Base-by-base conservation (phyloP, 495 filamentous ascomycete genomes). In the Aspergillus hancockii region DNA sequence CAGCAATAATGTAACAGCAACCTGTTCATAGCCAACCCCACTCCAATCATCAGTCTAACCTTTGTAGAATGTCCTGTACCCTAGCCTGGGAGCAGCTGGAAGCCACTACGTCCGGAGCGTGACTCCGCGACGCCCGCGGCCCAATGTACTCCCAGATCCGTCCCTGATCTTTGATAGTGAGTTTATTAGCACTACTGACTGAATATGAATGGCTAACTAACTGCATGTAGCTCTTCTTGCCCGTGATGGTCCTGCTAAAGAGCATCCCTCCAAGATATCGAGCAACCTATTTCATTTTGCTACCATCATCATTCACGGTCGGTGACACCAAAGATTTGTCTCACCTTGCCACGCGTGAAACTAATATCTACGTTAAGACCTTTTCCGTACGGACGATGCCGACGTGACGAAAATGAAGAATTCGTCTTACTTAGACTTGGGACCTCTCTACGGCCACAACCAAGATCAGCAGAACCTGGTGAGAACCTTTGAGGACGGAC, bases 241-340 rank as follows among this genome's bases (percentile, higher is more conserved):
- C 28, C 76, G 85, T 13, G 36, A 60, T n/a, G 47, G 53, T 22
- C 76, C 78, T 32, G 74, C 70, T 22, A 74, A 80, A 54, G 71
- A 79, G 25, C 80, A 85, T 72, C 77, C 82, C 8, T 90, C 84
- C 64, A 83, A 85, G 57, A 82, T 92, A 18, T 92, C 89, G 4
- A 90, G 85, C 67, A 79, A 90, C 55, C 71, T 93, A 18, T 91
- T 89, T 76, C 90, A 92, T 62, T 82, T 88, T 67, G 90, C 89
- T 2, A 87, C 82, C 8, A 88, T 93, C 60, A 90, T 93, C 62
- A 92, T 92, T 60, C 90, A 93, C 60, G 86, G 83, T 74, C 4
- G 3, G 41, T 45, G 3, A 8, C 3, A 45, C 9, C 14, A 45
- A 21, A 45, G 8, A 4, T 5, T 2, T 19, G 2, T 45, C 41